phyloP scores from a whole-genome alignment of 2,329 filamentous ascomycete genomes.

The Diaporthe caulivora region DNA sequence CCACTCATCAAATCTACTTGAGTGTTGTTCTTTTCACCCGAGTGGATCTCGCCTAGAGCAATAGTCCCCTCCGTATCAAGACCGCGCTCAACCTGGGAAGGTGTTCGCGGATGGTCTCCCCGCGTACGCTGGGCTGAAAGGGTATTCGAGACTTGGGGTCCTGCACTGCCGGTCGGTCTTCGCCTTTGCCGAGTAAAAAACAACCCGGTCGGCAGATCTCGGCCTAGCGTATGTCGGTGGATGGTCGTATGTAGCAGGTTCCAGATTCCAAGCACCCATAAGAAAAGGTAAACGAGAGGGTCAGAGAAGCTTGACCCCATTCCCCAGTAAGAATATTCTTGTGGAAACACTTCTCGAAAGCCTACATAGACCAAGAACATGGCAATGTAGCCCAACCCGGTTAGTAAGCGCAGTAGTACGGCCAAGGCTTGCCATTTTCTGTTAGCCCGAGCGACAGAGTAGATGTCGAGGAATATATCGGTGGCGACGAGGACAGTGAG shows the following conservation, averaged over 20 bases:
- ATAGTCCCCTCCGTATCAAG: background rate
- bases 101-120: background rate
- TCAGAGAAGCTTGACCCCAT: slow-evolving; percentile 47
- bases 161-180: background rate
- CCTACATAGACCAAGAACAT: slow-evolving; percentile 52
- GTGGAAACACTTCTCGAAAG: slow-evolving; percentile 52
- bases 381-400: slow-evolving; percentile 51
- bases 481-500: slow-evolving; percentile 48
- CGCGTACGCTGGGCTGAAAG: background rate
- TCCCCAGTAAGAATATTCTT: slow-evolving; percentile 53
- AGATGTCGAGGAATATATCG: slow-evolving; percentile 53
- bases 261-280: slow-evolving; percentile 50
- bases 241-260: slow-evolving; percentile 31
- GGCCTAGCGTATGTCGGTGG: slow-evolving; percentile 28
- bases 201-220: background rate
- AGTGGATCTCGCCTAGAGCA: slow-evolving; percentile 6
- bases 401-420: slow-evolving; percentile 48
- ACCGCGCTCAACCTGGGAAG: slow-evolving; percentile 5
- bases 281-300: slow-evolving; percentile 51
- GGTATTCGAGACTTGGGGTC: background rate
- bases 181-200: background rate
- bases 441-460: slow-evolving; percentile 49
- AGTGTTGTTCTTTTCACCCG: background rate
- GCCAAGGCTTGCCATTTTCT: slow-evolving; percentile 49
- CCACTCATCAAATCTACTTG: background rate